Base-by-base conservation (phyloP, 768 basidiomycete species). In the Phlegmacium glaucopus region DNA sequence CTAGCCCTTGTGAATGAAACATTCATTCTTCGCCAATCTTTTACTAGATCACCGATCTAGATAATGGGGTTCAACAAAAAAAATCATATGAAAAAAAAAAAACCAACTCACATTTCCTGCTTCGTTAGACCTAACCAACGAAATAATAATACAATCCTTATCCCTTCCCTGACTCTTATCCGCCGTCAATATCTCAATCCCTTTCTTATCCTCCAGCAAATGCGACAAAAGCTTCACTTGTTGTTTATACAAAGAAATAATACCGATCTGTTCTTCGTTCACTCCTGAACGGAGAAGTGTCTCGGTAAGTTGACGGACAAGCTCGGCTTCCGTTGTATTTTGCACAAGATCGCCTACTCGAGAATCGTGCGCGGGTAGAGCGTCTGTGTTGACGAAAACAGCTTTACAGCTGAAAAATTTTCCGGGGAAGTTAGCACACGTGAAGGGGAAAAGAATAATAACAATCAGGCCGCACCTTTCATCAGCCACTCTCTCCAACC, bases 11-110 rank as follows among this genome's bases (percentile, higher is more conserved):
- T 97, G 64, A 98, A 92, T 6, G 93, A 88, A 13, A 99, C 96
- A 60, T 99, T 99, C 76, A 97, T 85, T 28, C 96, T 69, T 30
- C 96, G 77, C 94, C 95, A 97, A 62, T 99, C 96, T 56, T 88
- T 91, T 18, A 98, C 72, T 2, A 99, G 76, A 44, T 97, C 94
- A 8, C 96, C 96, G 22, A 92, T 77, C 94, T 95, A 51, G 15
- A 38, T 25, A 27, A 32, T 49, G 18, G 12, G 17, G 30, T n/a
- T 37, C 18, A 16, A 17, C 2, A 7, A 18, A 6, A 36, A 25
- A 44, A 8, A 10, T 17, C 17, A 29, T n/a, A 42, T 16, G 25
- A 45, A 18, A n/a, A n/a, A n/a, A 3, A 32, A 38, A 44, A 9
- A 34, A 36, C 26, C 25, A n/a, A 72, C 85, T 56, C 60, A 93